phyloP scores from a whole-genome alignment of 1,284 basidiomycete species.

The Schizophyllum commune region DNA sequence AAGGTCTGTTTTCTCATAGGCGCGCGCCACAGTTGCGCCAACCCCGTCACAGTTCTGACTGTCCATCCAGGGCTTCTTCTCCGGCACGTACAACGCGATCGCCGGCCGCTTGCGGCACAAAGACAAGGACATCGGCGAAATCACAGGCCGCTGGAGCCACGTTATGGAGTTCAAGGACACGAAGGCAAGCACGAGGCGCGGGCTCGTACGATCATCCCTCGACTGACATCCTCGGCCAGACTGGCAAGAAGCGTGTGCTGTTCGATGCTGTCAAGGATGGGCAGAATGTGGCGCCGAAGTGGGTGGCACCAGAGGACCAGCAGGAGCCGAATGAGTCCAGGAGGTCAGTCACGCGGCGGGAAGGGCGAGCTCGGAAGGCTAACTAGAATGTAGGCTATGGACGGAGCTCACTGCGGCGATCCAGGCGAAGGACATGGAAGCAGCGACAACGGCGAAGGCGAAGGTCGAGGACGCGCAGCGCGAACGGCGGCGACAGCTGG shows the following conservation, averaged over 20 bases:
- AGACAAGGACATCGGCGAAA: constrained; percentile 74
- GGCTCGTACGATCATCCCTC: background rate
- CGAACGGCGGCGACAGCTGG: constrained; percentile 69
- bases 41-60: background rate
- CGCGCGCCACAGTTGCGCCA: background rate
- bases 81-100: constrained; percentile 92
- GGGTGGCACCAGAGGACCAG: constrained; percentile 75
- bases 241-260: constrained; percentile 64
- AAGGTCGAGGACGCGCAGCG: constrained; percentile 91
- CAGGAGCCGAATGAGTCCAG: constrained; percentile 91
- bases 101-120: constrained; percentile 70
- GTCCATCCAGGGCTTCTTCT: constrained; percentile 80
- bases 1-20: constrained; percentile 46
- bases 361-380: background rate
- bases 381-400: constrained; percentile 60
- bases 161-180: constrained; percentile 80
- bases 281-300: constrained; percentile 71
- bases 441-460: constrained; percentile 86
- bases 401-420: constrained; percentile 83
- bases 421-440: constrained; percentile 84
- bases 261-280: constrained; percentile 82
- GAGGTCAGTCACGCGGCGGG: constrained; percentile 37
- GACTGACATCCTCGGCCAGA: constrained; percentile 25
- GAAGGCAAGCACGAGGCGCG: constrained; percentile 30
- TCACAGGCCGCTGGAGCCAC: constrained; percentile 89